phyloP scores from a whole-genome alignment of 108 stramenopile species.

The Fistulifera pelliculosa region DNA sequence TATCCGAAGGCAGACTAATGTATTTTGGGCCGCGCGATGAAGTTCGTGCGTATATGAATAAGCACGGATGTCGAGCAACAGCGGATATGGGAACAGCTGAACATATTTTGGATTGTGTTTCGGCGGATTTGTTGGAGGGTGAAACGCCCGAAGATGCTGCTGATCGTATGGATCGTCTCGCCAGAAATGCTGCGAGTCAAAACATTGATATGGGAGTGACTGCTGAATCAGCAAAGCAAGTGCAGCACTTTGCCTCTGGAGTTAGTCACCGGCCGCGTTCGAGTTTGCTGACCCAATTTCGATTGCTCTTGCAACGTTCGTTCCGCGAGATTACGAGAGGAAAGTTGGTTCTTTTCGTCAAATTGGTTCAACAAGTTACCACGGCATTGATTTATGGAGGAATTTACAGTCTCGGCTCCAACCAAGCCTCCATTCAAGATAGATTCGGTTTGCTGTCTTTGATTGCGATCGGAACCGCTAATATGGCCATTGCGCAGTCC shows the following conservation, averaged over 20 bases:
- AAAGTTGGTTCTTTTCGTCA: slow-evolving; percentile 64
- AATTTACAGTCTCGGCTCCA: slow-evolving; percentile 62
- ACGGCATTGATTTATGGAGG: slow-evolving; percentile 78
- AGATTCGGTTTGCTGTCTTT: slow-evolving; percentile 76
- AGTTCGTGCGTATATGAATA: slow-evolving; percentile 50
- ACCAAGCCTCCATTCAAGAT: slow-evolving; percentile 78
- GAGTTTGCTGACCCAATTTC: slow-evolving; percentile 61
- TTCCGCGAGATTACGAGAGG: slow-evolving; percentile 59
- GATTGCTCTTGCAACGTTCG: slow-evolving; percentile 46
- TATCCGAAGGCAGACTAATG: slow-evolving; percentile 80
- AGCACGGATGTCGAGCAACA: slow-evolving; percentile 2
- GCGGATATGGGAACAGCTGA: slow-evolving; percentile 27
- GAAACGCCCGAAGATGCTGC: slow-evolving; percentile 36
- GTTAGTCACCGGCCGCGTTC: slow-evolving; percentile 30
- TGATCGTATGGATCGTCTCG: slow-evolving; percentile 44
- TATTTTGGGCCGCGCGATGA: slow-evolving; percentile 64
- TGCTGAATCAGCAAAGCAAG: slow-evolving; percentile 7
- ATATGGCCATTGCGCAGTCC: slow-evolving; percentile 80
- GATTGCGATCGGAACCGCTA: slow-evolving; percentile 73
- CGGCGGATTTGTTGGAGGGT: slow-evolving; percentile 17
- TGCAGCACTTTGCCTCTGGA: neutral
- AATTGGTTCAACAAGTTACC: slow-evolving; percentile 73
- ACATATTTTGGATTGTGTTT: slow-evolving; percentile 78
- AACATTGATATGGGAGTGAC: slow-evolving; percentile 24
- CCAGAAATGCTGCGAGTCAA: slow-evolving; percentile 26